A percentile compares a stretch with the other conserved stretches of the same genome.
Conservation (phyloP, 768 basidiomycete genomes). For the Boletus reticulatus region DNA sequence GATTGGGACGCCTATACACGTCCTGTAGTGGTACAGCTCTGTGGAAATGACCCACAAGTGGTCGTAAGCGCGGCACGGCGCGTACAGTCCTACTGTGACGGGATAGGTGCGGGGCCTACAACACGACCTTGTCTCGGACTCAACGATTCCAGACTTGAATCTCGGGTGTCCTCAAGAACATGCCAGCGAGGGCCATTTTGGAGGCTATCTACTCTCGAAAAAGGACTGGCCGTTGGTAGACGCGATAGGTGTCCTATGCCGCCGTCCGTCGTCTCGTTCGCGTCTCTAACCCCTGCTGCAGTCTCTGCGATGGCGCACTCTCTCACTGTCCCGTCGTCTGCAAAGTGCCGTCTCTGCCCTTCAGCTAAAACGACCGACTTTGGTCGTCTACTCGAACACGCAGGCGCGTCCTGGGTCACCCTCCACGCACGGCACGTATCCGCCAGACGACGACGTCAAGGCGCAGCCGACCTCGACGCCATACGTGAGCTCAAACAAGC, state of each 20-base stretch:
- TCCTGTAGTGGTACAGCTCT: constrained; percentile 71
- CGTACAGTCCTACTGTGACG: constrained; percentile 61
- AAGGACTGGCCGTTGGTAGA: constrained; percentile 72
- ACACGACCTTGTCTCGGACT: background rate
- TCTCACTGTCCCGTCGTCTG: constrained; percentile 61
- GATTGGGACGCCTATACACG: constrained; percentile 24
- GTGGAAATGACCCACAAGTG: constrained; percentile 64
- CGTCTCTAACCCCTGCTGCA: constrained; percentile 23
- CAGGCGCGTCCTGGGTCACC: constrained; percentile 68
- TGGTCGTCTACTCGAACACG: constrained; percentile 55
- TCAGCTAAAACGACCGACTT: constrained; percentile 52
- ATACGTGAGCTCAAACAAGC: constrained; percentile 54
- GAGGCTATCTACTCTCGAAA: constrained; percentile 71
- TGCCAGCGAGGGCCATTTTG: constrained; percentile 65
- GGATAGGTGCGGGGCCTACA: constrained; percentile 50
- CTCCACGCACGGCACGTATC: constrained; percentile 76
- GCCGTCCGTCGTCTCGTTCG: background rate
- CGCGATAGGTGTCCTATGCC: constrained; percentile 48
- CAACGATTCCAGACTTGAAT: constrained; percentile 57
- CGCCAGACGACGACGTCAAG: constrained; percentile 64
- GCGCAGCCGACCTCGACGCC: constrained; percentile 63
- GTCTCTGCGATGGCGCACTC: constrained; percentile 65
- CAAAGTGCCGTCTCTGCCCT: constrained; percentile 63
- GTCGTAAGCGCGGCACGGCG: constrained; percentile 61
- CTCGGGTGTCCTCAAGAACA: constrained; percentile 77